Conservation (phyloP, 2,329 filamentous ascomycete genomes). For the Pseudogymnoascus pannorum region DNA sequence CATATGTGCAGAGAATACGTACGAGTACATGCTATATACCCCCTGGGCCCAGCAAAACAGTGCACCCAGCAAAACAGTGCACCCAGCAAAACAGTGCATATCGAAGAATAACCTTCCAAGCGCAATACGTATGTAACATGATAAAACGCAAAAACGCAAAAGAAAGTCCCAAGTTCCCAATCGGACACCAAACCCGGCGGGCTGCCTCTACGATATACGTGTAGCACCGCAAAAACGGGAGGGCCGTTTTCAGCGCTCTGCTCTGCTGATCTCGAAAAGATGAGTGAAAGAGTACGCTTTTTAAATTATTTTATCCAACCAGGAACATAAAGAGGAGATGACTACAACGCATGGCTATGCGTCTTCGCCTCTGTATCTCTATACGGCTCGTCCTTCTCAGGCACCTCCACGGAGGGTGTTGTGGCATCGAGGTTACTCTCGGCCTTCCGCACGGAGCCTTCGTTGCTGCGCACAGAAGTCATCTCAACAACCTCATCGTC, state of each 20-base stretch:
- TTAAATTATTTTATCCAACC: not conserved
- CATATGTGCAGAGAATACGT: not conserved
- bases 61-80: too few species aligned
- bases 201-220: slow-evolving; percentile 5
- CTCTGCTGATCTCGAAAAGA: not conserved
- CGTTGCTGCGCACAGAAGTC: not conserved
- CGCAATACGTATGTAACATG: not conserved
- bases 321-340: not conserved
- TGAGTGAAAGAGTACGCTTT: not conserved
- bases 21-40: slow-evolving; percentile 6
- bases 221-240: slow-evolving; percentile 6
- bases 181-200: slow-evolving; percentile 7
- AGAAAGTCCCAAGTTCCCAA: not conserved
- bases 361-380: not conserved
- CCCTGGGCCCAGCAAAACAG: not conserved
- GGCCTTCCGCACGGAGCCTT: not conserved
- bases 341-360: not conserved
- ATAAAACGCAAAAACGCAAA: not conserved
- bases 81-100: not conserved
- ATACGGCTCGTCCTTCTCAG: not conserved
- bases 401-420: not conserved
- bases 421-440: not conserved
- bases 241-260: not conserved
- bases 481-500: slow-evolving; percentile 22
- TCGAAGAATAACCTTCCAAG: not conserved